A percentile compares a stretch with the other conserved stretches of the same genome.
These are phyloP conservation scores for Annona cherimola DNA, from an alignment of 164 flowering plant genomes.

Conservation along the genomic window DNA sequence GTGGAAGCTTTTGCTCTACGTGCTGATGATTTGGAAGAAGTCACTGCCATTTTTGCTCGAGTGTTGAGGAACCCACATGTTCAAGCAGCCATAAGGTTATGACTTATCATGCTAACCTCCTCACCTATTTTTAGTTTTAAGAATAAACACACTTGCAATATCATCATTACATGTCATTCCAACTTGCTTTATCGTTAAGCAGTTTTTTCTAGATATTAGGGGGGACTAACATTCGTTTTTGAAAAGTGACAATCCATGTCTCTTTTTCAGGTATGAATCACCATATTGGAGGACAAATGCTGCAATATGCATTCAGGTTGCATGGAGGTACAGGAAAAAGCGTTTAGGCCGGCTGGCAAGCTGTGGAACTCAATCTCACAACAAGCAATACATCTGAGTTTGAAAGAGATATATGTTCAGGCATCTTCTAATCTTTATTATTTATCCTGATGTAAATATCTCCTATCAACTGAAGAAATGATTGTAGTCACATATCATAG, in stretches of 20 bases:
- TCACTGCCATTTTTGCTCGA: conserved; percentile 53
- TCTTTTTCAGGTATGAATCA: conserved; percentile 25
- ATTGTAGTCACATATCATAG: not conserved
- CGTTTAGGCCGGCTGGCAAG: conserved; percentile 14
- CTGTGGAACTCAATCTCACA: not conserved
- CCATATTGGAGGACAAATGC: conserved; percentile 32
- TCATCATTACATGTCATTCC: not conserved
- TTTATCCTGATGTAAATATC: not conserved
- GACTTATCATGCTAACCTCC: not conserved
- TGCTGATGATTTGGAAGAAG: conserved; percentile 74
- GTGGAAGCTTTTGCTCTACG: conserved; percentile 79
- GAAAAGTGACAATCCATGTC: not conserved
- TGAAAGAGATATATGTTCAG: not conserved
- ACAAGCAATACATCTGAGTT: not conserved
- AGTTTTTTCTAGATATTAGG: too few species aligned
- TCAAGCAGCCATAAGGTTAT: conserved; percentile 77
- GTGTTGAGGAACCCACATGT: conserved; percentile 62
- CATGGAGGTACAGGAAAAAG: conserved; percentile 34
- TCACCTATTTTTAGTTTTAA: not conserved
- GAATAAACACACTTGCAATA: not conserved
- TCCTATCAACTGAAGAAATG: not conserved
- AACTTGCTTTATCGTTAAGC: too few species aligned
- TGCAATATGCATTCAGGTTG: conserved; percentile 28
- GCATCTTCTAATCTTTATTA: too few species aligned
- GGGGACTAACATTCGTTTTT: too few species aligned